Percentiles rank a stretch among this genome's conserved stretches.
These are phyloP conservation scores for Mortierella sp. DNA, from an alignment of 371 early-diverging fungal species.

Conservation along the genomic window DNA sequence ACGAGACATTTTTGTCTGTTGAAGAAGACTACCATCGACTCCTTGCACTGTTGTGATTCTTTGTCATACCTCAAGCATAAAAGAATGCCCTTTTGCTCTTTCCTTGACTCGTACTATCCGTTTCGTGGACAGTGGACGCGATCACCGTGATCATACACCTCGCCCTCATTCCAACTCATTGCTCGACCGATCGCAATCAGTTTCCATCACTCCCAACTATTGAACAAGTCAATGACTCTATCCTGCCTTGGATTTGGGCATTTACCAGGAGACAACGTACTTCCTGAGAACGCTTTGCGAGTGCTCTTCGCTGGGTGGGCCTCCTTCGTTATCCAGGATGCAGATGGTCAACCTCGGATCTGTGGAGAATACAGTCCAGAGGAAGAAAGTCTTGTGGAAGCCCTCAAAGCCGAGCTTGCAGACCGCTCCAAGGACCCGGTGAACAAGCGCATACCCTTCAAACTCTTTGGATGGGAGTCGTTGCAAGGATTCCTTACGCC, in stretches of 20 bases:
- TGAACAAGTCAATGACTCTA: constrained; percentile 6
- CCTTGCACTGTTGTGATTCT: constrained; percentile 53
- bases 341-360: constrained; percentile 3
- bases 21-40: constrained; percentile 84
- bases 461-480: constrained; percentile 30
- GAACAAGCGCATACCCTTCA: not conserved
- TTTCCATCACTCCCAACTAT: not conserved
- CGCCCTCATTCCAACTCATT: constrained; percentile 1
- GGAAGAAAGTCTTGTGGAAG: constrained; percentile 12
- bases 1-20: constrained; percentile 77
- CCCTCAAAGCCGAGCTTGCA: not conserved
- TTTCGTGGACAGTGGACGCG: too few relatives aligned
- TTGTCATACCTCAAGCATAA: not conserved
- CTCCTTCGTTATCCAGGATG: constrained; percentile 7
- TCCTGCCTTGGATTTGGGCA: constrained; percentile 9
- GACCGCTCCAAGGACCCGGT: not conserved
- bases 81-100: not conserved
- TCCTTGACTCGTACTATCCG: too few relatives aligned
- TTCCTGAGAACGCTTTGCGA: not conserved
- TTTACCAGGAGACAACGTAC: not conserved
- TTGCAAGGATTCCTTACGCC: constrained; percentile 22
- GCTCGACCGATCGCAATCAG: too few relatives aligned
- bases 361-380: constrained; percentile 18
- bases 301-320: constrained; percentile 36
- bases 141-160: too few relatives aligned